Conservation (phyloP, 2,329 filamentous ascomycete genomes). For the Colletotrichum theobromicola region DNA sequence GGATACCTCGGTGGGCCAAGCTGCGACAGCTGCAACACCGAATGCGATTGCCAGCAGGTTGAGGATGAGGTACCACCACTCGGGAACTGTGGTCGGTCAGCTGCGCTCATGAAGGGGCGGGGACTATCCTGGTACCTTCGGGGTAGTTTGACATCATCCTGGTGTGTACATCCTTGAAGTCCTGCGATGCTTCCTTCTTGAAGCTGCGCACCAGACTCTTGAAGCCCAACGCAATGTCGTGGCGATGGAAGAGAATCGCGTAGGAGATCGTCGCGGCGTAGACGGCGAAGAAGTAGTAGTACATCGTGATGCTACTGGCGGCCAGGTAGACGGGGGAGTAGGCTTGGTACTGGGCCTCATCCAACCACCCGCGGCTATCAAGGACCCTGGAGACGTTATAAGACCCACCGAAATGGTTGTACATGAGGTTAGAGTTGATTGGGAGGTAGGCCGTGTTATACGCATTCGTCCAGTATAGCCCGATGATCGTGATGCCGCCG, state of each 20-base stretch:
- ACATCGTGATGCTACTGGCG: constrained; percentile 38
- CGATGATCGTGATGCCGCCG: constrained; percentile 31
- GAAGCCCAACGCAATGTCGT: constrained; percentile 42
- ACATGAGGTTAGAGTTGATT: constrained; percentile 44
- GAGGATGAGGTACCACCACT: constrained; percentile 50
- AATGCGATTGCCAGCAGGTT: constrained; percentile 34
- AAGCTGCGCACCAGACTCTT: constrained; percentile 34
- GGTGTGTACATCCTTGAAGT: constrained; percentile 45
- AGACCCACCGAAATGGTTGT: constrained; percentile 39
- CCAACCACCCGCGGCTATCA: constrained; percentile 37
- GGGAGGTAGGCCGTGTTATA: constrained; percentile 43
- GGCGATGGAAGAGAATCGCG: constrained; percentile 42
- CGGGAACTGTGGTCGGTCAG: constrained; percentile 34
- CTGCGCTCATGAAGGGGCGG: not conserved
- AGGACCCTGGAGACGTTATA: constrained; percentile 43
- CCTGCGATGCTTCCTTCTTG: constrained; percentile 27
- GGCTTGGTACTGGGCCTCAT: constrained; percentile 38
- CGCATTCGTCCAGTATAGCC: constrained; percentile 35
- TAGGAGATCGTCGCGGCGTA: constrained; percentile 46
- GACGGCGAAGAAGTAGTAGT: constrained; percentile 46
- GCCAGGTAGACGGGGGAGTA: constrained; percentile 49
- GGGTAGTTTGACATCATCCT: constrained; percentile 51
- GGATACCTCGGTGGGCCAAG: constrained; percentile 39
- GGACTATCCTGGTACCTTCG: constrained; percentile 30
- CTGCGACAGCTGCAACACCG: constrained; percentile 38